Conservation (phyloP, 2,329 filamentous ascomycete genomes). For the Trichoderma pleuroti region DNA sequence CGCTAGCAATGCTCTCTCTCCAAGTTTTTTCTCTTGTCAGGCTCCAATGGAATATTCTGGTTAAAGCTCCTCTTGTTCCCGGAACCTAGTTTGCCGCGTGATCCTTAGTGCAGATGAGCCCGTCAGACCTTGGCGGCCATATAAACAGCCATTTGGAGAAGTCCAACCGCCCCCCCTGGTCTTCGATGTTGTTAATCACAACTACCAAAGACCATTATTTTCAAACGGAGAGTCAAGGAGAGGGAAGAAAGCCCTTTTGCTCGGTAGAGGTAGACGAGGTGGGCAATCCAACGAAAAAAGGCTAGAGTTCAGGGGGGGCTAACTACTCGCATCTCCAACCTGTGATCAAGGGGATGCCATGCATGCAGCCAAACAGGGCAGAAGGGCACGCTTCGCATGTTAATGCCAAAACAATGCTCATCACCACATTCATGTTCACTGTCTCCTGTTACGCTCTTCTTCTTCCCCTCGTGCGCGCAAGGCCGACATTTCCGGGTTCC, state of each 20-base stretch:
- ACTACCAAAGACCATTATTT: neutral
- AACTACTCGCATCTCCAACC: neutral
- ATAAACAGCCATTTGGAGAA: neutral
- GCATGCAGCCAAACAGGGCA: neutral
- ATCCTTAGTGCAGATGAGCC: neutral
- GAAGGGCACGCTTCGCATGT: neutral
- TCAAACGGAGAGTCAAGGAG: no score
- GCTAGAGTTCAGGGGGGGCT: neutral
- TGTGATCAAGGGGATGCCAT: neutral
- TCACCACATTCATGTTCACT: neutral
- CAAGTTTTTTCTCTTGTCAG: neutral
- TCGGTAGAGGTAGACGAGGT: neutral
- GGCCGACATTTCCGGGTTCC: neutral
- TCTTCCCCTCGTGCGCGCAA: neutral
- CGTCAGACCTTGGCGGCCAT: neutral
- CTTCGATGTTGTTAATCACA: neutral
- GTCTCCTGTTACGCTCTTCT: neutral
- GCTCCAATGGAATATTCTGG: neutral
- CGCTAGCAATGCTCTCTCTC: neutral
- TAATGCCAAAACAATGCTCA: neutral
- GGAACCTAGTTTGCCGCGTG: neutral
- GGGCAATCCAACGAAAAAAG: neutral
- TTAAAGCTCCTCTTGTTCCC: neutral
- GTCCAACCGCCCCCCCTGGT: neutral
- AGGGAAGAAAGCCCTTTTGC: neutral